Evolutionary conservation across 192 early-diverging fungal genomes (phyloP).

Genomic region (Chytriomyces sp.): DNA sequence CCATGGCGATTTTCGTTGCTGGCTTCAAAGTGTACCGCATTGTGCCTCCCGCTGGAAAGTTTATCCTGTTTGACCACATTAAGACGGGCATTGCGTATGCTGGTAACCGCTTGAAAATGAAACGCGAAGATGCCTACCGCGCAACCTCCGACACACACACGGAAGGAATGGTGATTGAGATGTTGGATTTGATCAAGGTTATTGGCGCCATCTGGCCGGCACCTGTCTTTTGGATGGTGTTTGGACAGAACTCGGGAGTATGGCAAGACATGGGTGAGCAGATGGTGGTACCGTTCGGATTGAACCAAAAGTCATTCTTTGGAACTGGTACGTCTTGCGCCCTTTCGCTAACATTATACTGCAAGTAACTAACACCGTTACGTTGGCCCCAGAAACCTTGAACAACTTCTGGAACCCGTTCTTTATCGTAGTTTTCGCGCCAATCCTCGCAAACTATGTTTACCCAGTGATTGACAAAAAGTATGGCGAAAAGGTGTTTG

Average conservation of each 20-base stretch:
- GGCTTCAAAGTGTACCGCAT: conserved; percentile 66
- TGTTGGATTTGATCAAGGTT: conserved; percentile 45
- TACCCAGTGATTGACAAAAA: conserved; percentile 60
- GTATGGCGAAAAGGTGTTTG: conserved; percentile 35
- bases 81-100: conserved; percentile 41
- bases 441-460: conserved; percentile 55
- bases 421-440: conserved; percentile 60
- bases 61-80: conserved; percentile 55
- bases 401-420: conserved; percentile 54
- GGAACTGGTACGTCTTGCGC: neutral
- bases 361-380: no score
- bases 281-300: conserved; percentile 33
- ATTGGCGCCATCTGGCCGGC: conserved; percentile 42
- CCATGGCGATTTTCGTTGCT: conserved; percentile 52
- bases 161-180: conserved; percentile 39
- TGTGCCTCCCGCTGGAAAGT: conserved; percentile 66
- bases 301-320: conserved; percentile 21
- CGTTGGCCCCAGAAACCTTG: conserved; percentile 29
- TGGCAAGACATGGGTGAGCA: conserved; percentile 47
- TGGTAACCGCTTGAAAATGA: conserved; percentile 21
- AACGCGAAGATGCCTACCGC: conserved; percentile 3
- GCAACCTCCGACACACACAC: conserved; percentile 18
- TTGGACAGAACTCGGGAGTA: conserved; percentile 45
- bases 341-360: no score
- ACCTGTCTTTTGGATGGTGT: conserved; percentile 54